Evolutionary conservation across 192 early-diverging fungal species (phyloP).

Genomic region (Pecoramyces ruminantium): DNA sequence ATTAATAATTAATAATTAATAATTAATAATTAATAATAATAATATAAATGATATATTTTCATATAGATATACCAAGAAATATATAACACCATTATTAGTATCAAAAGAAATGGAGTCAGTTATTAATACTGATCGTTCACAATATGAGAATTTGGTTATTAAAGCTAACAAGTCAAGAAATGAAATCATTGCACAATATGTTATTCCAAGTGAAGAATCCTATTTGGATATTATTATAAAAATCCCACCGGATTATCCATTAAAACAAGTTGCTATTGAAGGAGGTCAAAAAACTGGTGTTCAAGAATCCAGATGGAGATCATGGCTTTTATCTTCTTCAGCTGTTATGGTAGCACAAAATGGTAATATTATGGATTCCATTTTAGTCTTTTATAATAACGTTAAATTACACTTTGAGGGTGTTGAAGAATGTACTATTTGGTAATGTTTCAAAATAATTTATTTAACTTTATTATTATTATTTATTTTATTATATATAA

Average conservation of each 20-base stretch:
- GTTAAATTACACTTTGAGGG: slow-evolving; percentile 83
- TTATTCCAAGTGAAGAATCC: slow-evolving; percentile 53
- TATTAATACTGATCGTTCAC: slow-evolving; percentile 17
- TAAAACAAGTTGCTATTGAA: slow-evolving; percentile 14
- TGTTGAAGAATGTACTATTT: slow-evolving; percentile 94
- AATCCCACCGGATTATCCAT: slow-evolving; percentile 21
- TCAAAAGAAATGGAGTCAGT: slow-evolving; percentile 43
- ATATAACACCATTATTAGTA: slow-evolving; percentile 45
- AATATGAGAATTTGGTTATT: slow-evolving; percentile 41
- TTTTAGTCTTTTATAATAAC: slow-evolving; percentile 67
- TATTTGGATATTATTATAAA: slow-evolving; percentile 53
- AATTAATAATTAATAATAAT: no score
- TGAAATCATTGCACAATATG: slow-evolving; percentile 52
- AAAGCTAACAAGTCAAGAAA: slow-evolving; percentile 36
- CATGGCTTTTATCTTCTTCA: slow-evolving; percentile 19
- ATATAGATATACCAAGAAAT: slow-evolving; percentile 48
- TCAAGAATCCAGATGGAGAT: slow-evolving; percentile 27
- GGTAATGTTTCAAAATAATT: slow-evolving; percentile 7
- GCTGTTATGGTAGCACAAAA: slow-evolving; percentile 51
- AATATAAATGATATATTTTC: no score
- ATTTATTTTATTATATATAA: neutral
- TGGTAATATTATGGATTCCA: slow-evolving; percentile 57
- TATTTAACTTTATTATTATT: neutral
- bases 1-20: no score
- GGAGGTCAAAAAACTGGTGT: slow-evolving; percentile 18